Conservation (phyloP, 1,139 yeast species). For the Candida sanyaensis region DNA sequence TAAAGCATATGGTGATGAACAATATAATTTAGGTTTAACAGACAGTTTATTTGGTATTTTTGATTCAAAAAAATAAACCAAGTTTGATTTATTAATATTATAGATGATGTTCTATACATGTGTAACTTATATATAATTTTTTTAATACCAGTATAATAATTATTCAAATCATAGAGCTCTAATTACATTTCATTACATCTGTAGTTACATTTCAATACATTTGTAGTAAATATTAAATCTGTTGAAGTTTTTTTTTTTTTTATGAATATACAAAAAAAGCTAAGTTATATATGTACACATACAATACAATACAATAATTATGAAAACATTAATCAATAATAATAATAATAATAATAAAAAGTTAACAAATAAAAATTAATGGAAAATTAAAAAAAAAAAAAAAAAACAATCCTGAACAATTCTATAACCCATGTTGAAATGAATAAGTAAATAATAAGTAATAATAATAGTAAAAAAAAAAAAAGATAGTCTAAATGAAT, state of each 20-base stretch:
- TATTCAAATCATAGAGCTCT: no score
- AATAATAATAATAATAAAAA: not conserved
- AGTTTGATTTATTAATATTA: no score
- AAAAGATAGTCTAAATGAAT: not conserved
- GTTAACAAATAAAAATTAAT: no score
- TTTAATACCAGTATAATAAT: no score
- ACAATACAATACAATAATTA: not conserved
- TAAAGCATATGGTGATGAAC: constrained; percentile 20
- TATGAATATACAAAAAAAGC: not conserved
- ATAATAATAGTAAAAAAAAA: not conserved
- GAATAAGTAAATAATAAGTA: constrained; percentile 3
- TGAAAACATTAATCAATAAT: not conserved
- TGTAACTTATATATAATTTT: no score
- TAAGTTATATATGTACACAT: not conserved
- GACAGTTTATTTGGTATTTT: constrained; percentile 2
- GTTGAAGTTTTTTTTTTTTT: constrained; percentile 1
- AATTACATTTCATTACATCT: no score
- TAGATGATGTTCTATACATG: no score
- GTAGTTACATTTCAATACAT: no score
- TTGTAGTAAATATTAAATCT: not conserved
- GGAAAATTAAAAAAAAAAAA: not conserved
- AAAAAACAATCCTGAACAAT: not conserved
- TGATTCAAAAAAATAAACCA: not conserved
- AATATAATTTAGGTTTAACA: constrained; percentile 8
- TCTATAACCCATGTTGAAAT: constrained; percentile 13